Percentiles rank a stretch among this genome's conserved stretches.
phyloP scores from a whole-genome alignment of 306 rosid genomes.

The Lathyrus oleraceus region DNA sequence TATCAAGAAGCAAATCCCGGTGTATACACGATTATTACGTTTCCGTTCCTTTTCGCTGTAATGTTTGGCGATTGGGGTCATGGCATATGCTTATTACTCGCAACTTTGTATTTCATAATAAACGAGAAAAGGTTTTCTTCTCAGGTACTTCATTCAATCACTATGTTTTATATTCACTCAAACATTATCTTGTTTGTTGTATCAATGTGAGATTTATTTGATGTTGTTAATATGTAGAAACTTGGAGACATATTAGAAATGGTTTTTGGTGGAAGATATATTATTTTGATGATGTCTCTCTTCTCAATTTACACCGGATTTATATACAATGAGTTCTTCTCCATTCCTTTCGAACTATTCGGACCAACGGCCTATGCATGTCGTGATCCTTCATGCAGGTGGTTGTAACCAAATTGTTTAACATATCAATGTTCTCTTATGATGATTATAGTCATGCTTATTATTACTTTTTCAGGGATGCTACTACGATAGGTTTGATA shows the following conservation, averaged over 20 bases:
- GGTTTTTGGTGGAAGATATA: slow-evolving; percentile 79
- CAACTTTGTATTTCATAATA: slow-evolving; percentile 63
- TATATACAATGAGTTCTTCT: slow-evolving; percentile 80
- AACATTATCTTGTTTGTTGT: slow-evolving; percentile 25
- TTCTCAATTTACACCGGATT: slow-evolving; percentile 87
- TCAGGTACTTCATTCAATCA: slow-evolving; percentile 57
- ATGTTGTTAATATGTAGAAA: slow-evolving; percentile 62
- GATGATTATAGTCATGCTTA: slow-evolving; percentile 2
- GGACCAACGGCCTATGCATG: slow-evolving; percentile 78
- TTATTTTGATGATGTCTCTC: slow-evolving; percentile 76
- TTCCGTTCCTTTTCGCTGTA: slow-evolving; percentile 88
- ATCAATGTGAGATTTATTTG: slow-evolving; percentile 35
- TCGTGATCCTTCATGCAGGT: slow-evolving; percentile 74
- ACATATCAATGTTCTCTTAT: not conserved
- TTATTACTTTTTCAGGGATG: slow-evolving; percentile 52
- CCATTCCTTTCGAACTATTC: slow-evolving; percentile 75
- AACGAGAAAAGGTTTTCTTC: slow-evolving; percentile 59
- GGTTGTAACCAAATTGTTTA: slow-evolving; percentile 22
- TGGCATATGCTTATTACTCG: slow-evolving; percentile 81
- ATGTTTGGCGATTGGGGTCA: slow-evolving; percentile 95
- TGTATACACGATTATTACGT: slow-evolving; percentile 67
- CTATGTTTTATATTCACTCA: slow-evolving; percentile 22
- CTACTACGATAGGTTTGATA: slow-evolving; percentile 67
- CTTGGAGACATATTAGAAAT: slow-evolving; percentile 83
- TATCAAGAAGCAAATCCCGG: slow-evolving; percentile 84